A percentile compares a stretch with the other conserved stretches of the same genome.
Evolutionary conservation across 345 rosid species (phyloP).

Genomic region (Syzygium aromaticum): DNA sequence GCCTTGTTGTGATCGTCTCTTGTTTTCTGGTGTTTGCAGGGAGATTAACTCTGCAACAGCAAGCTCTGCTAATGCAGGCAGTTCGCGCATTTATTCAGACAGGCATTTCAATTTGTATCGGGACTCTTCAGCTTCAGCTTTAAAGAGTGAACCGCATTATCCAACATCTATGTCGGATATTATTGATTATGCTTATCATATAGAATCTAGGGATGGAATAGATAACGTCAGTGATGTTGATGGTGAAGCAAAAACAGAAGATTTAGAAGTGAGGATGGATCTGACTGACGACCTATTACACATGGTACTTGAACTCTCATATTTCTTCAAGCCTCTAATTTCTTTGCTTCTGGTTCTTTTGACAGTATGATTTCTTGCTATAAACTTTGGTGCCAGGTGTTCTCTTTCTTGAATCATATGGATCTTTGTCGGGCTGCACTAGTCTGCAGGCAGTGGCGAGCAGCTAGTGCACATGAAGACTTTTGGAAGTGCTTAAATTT

Average conservation of each 20-base stretch:
- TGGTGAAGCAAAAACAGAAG: slow-evolving; percentile 36
- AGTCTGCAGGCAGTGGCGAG: slow-evolving; percentile 95
- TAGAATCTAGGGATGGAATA: slow-evolving; percentile 26
- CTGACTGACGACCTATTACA: slow-evolving; percentile 90
- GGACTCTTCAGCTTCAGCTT: slow-evolving; percentile 22
- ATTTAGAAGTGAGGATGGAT: slow-evolving; percentile 71
- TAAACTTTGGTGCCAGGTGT: slow-evolving; percentile 42
- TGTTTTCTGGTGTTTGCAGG: slow-evolving; percentile 18
- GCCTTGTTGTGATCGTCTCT: background rate
- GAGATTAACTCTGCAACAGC: slow-evolving; percentile 15
- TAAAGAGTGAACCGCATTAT: slow-evolving; percentile 35
- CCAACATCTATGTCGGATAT: slow-evolving; percentile 57
- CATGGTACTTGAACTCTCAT: slow-evolving; percentile 38
- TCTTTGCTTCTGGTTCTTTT: background rate
- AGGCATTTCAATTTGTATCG: slow-evolving; percentile 13
- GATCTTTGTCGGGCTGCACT: slow-evolving; percentile 83
- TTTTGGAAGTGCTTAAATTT: slow-evolving; percentile 93
- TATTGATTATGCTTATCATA: slow-evolving; percentile 27
- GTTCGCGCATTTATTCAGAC: slow-evolving; percentile 1
- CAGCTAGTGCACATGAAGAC: slow-evolving; percentile 91
- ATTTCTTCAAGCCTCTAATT: background rate
- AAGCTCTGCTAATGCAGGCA: slow-evolving; percentile 23
- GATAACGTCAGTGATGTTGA: slow-evolving; percentile 35
- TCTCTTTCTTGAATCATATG: slow-evolving; percentile 70
- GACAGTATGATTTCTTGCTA: background rate